A percentile compares a stretch with the other conserved stretches of the same genome.
These are phyloP conservation scores for Aspergillus wentii DNA, from an alignment of 495 filamentous ascomycete species.

Conservation along the genomic window DNA sequence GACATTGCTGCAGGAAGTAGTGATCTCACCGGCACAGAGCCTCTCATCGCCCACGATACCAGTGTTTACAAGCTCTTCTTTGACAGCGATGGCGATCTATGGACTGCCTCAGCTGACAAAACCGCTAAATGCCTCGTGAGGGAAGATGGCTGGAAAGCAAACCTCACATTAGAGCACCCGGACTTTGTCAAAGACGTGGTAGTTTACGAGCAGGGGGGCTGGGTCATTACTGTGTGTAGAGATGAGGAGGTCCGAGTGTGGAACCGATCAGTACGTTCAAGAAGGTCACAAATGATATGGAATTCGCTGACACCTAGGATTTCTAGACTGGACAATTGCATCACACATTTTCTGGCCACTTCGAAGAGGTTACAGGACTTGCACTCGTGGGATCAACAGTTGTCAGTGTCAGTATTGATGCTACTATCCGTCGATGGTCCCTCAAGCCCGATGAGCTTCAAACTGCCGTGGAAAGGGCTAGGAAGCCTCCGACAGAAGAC, in stretches of 20 bases:
- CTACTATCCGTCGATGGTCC: slow-evolving; percentile 78
- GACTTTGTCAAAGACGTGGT: slow-evolving; percentile 86
- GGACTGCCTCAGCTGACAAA: slow-evolving; percentile 87
- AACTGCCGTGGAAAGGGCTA: slow-evolving; percentile 52
- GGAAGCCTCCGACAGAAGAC: slow-evolving; percentile 45
- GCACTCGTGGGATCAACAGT: slow-evolving; percentile 57
- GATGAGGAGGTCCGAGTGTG: slow-evolving; percentile 91
- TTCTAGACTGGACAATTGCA: slow-evolving; percentile 63
- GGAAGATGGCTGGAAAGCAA: slow-evolving; percentile 58
- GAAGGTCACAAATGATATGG: neutral
- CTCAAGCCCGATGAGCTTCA: slow-evolving; percentile 60
- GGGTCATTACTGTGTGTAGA: slow-evolving; percentile 84
- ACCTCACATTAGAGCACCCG: slow-evolving; percentile 70
- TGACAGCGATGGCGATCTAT: slow-evolving; percentile 69
- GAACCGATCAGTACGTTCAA: slow-evolving; percentile 56
- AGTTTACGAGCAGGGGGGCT: slow-evolving; percentile 63
- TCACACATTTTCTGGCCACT: slow-evolving; percentile 79
- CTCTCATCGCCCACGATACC: slow-evolving; percentile 81
- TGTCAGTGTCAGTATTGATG: slow-evolving; percentile 83
- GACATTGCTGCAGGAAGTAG: slow-evolving; percentile 38
- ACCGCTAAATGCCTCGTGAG: slow-evolving; percentile 70
- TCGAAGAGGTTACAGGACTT: slow-evolving; percentile 84
- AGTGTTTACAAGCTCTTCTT: slow-evolving; percentile 81
- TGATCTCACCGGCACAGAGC: slow-evolving; percentile 40
- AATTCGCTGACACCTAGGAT: slow-evolving; percentile 15